Conservation (phyloP, 225 moss, liverwort and hornwort genomes). For the Lunularia cruciata region DNA sequence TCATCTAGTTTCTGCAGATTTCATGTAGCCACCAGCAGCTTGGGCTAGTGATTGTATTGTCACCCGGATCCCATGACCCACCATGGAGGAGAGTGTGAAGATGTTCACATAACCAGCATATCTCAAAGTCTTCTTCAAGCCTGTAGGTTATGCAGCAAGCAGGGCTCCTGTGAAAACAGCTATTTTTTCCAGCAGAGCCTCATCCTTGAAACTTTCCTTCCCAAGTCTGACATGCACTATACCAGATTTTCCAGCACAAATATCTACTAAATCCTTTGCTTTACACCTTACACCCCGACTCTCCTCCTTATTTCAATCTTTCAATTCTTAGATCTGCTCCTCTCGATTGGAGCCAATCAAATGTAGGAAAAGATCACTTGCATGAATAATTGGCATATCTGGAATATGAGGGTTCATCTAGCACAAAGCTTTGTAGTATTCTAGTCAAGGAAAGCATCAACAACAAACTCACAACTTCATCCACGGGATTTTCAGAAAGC, state of each 20-base stretch:
- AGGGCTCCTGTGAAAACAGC: constrained; percentile 91
- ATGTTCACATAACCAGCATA: constrained; percentile 88
- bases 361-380: too few relatives aligned
- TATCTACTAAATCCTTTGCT: constrained; percentile 94
- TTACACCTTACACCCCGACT: too few relatives aligned
- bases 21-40: constrained; percentile 79
- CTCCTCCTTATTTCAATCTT: too few relatives aligned
- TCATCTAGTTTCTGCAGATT: constrained; percentile 52
- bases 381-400: too few relatives aligned
- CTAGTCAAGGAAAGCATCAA: too few relatives aligned
- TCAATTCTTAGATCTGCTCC: too few relatives aligned
- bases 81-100: constrained; percentile 86
- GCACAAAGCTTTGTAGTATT: too few relatives aligned
- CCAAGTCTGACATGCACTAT: constrained; percentile 94
- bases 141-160: constrained; percentile 87
- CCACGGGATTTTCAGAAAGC: too few relatives aligned
- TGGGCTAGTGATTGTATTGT: constrained; percentile 82
- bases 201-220: constrained; percentile 94
- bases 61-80: constrained; percentile 85
- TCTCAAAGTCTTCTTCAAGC: constrained; percentile 95
- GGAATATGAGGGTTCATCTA: too few relatives aligned
- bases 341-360: too few relatives aligned
- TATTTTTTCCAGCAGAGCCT: constrained; percentile 78
- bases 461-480: too few relatives aligned
- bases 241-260: constrained; percentile 86